phyloP scores from a whole-genome alignment of 2,329 filamentous ascomycete genomes.

The Colletotrichum simmondsii region DNA sequence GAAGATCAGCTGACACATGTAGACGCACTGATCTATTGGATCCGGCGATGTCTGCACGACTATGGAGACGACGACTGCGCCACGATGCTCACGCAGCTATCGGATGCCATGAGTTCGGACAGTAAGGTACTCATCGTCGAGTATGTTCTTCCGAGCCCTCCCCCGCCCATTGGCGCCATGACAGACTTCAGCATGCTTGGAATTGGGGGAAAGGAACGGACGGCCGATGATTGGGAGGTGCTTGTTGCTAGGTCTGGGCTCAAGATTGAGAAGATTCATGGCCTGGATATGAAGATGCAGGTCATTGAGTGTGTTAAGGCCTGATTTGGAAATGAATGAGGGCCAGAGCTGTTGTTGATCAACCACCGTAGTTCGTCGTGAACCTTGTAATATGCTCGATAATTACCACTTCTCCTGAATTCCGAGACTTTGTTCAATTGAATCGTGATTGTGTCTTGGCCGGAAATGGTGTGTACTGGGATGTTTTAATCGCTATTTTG shows the following conservation, averaged over 20 bases:
- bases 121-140: slow-evolving; percentile 47
- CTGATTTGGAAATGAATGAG: background rate
- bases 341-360: too few relatives aligned
- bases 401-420: background rate
- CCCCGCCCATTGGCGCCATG: slow-evolving; percentile 36
- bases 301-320: slow-evolving; percentile 25
- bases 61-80: slow-evolving; percentile 46
- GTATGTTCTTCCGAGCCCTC: slow-evolving; percentile 41
- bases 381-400: background rate
- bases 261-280: slow-evolving; percentile 38
- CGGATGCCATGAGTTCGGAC: slow-evolving; percentile 43
- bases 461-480: background rate
- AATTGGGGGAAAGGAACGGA: slow-evolving; percentile 47
- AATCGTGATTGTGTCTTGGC: background rate
- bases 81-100: slow-evolving; percentile 43
- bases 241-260: slow-evolving; percentile 41
- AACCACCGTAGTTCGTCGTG: background rate
- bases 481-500: background rate
- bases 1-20: background rate
- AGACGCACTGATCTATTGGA: slow-evolving; percentile 50
- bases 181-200: slow-evolving; percentile 44
- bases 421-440: too few relatives aligned
- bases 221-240: slow-evolving; percentile 37
- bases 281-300: slow-evolving; percentile 18
- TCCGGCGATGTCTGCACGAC: slow-evolving; percentile 50